These are phyloP conservation scores for Beauveria brongniartii DNA, from an alignment of 2,329 filamentous ascomycete genomes.

Conservation along the genomic window DNA sequence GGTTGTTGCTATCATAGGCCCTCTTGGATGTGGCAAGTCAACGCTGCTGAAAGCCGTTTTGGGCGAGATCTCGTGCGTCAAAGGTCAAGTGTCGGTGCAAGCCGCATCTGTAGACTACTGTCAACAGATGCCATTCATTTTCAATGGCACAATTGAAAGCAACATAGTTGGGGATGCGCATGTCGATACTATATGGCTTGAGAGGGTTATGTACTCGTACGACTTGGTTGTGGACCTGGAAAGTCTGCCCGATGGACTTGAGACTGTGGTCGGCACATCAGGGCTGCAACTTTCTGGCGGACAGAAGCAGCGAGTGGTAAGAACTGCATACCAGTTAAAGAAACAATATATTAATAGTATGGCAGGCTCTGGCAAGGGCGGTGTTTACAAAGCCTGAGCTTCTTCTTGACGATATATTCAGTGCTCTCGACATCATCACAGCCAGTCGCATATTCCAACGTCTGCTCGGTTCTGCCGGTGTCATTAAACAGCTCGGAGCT, in stretches of 20 bases:
- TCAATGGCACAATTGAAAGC: background rate
- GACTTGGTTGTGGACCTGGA: background rate
- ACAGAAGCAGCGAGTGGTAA: slow-evolving; percentile 5
- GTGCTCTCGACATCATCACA: slow-evolving; percentile 31
- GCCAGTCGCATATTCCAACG: slow-evolving; percentile 29
- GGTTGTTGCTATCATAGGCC: background rate
- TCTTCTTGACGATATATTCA: slow-evolving; percentile 22
- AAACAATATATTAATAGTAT: background rate
- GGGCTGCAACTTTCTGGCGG: slow-evolving; percentile 5
- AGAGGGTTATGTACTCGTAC: background rate
- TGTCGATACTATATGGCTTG: background rate
- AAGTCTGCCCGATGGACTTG: background rate
- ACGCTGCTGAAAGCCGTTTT: background rate
- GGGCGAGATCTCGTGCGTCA: background rate
- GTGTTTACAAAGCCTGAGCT: background rate
- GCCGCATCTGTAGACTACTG: slow-evolving; percentile 1
- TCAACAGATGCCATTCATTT: slow-evolving; percentile 4
- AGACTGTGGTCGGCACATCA: slow-evolving; percentile 1
- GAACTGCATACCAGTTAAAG: background rate
- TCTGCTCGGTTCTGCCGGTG: slow-evolving; percentile 28
- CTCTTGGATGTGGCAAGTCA: background rate
- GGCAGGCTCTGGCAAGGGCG: slow-evolving; percentile 13
- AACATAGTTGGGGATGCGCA: background rate
- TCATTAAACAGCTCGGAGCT: slow-evolving; percentile 22
- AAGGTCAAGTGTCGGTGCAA: background rate